A percentile compares a stretch with the other conserved stretches of the same genome.
Conservation (phyloP, 305 asterid genomes). For the Fraxinus dipetala region DNA sequence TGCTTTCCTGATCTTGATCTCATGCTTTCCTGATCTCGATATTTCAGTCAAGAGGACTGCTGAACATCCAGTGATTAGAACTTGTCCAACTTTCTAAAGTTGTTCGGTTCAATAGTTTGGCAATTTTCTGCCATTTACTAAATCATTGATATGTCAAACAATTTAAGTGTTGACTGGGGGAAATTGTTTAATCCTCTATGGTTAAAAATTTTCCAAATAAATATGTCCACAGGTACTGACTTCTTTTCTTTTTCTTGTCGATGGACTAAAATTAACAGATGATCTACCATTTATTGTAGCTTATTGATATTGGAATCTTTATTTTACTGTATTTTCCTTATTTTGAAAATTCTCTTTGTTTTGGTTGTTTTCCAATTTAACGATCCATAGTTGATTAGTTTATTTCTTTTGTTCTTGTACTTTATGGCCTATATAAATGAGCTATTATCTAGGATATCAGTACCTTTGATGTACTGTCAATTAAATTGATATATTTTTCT, state of each 20-base stretch:
- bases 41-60: neutral
- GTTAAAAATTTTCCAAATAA: neutral
- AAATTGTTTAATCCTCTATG: neutral
- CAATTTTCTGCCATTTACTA: conserved; percentile 14
- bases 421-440: neutral
- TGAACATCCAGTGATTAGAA: conserved; percentile 13
- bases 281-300: neutral
- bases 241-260: neutral
- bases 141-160: neutral
- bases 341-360: neutral
- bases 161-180: neutral
- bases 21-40: neutral
- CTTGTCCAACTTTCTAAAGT: neutral
- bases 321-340: neutral
- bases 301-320: neutral
- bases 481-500: neutral
- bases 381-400: neutral
- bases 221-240: neutral
- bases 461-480: neutral
- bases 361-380: neutral
- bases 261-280: neutral
- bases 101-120: neutral
- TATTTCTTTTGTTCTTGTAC: neutral
- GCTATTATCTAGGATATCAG: neutral
- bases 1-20: neutral